phyloP scores from a whole-genome alignment of 306 rosid species.

The Comarum palustre region DNA sequence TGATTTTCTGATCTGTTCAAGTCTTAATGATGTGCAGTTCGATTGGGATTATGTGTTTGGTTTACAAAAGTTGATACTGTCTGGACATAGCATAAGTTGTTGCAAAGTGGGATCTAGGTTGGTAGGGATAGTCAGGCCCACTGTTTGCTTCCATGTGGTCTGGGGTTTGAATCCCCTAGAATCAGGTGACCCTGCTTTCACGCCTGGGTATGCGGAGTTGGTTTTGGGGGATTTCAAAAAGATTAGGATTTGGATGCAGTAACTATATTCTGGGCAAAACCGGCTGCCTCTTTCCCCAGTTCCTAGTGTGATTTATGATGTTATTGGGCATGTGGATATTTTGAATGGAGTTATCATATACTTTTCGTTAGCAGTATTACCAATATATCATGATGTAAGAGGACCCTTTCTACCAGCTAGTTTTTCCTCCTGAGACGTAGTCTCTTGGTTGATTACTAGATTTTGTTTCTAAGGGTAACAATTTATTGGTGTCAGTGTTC shows the following conservation, averaged over 20 bases:
- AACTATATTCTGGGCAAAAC: not conserved
- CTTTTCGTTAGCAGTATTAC: not conserved
- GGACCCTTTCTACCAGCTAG: not conserved
- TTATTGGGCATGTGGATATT: not conserved
- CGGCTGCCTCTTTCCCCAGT: not conserved
- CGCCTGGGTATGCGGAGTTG: not conserved
- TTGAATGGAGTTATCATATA: not conserved
- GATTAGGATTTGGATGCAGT: not conserved
- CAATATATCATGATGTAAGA: not conserved
- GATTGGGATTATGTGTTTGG: not conserved
- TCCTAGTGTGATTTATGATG: not conserved
- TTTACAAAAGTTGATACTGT: not conserved
- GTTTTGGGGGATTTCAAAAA: not conserved
- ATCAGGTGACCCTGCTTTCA: not conserved
- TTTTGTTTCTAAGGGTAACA: not conserved
- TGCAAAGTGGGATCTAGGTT: not conserved
- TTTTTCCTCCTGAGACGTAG: not conserved
- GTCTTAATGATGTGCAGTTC: not conserved
- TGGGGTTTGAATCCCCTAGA: not conserved
- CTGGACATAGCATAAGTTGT: not conserved
- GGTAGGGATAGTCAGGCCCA: not conserved
- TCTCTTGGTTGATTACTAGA: not conserved
- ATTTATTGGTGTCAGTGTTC: not conserved
- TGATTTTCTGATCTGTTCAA: not conserved
- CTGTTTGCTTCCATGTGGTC: not conserved